Base-by-base conservation (phyloP, 2,329 filamentous ascomycete species). In the Trichophyton equinum region DNA sequence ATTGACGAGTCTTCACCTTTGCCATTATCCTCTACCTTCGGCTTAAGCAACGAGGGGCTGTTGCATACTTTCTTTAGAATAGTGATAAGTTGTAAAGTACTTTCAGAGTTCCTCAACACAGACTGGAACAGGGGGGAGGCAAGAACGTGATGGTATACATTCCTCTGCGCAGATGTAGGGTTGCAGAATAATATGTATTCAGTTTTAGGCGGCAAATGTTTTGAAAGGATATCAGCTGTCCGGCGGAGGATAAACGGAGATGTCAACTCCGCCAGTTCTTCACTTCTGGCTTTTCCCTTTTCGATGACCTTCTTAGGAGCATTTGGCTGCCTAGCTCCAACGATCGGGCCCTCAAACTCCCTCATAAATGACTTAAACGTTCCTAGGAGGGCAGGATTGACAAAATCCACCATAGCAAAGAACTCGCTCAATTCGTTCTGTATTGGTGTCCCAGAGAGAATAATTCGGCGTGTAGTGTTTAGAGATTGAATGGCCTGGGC, bases 1-100 rank as follows among this genome's bases (percentile, higher is more conserved):
- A 80, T 75, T 36, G 75, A 78, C 55, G 79, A 76, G 38, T 74
- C 79, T 1, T 77, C 74, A 1, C 72, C 71, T 40, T 79, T 76
- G 42, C 81, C 76, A 3, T 81, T 76, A 3, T 81, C 76, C 4
- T 72, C 72, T 20, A 74, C 76, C 61, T 80, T 81, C 1, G 77
- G 73, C 47, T 78, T 78, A 6, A 89, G 75, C 8, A 88, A 73
- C 0, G 79, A 82, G 0, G 86, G 86, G 64, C 84, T 85, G 69
- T 89, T 89, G 76, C 86, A 89, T 18, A 88, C 78, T 70, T 89
- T 89, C 73, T 89, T 89, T 18, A 89, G 74, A 18, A 88, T 78
- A 15, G 83, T 88, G 67, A 89, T 88, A 13, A 89, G 80, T 66
- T 87, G 83, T 1, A 89, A 76, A 1, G 84, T 81, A 55, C 80